phyloP scores from a whole-genome alignment of 306 rosid species.

The Trifolium fragiferum region DNA sequence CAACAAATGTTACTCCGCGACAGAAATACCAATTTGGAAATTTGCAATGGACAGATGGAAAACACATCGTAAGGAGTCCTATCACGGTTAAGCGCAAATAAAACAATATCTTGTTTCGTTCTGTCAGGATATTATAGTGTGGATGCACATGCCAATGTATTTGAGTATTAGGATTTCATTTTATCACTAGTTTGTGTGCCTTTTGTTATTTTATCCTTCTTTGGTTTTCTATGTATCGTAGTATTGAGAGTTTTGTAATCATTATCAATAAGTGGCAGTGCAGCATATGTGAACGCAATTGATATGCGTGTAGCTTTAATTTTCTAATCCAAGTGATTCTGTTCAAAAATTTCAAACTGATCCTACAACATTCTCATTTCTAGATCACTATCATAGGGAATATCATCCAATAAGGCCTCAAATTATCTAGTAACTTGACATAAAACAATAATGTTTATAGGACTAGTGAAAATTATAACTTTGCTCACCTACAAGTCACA shows the following conservation, averaged over 20 bases:
- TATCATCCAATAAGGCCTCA: too few species aligned
- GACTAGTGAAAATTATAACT: too few species aligned
- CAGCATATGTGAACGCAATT: too few species aligned
- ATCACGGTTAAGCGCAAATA: slow-evolving; percentile 39
- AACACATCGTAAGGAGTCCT: slow-evolving; percentile 57
- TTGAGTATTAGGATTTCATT: slow-evolving; percentile 6
- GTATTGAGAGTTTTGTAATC: slow-evolving; percentile 2
- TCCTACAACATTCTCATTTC: too few species aligned
- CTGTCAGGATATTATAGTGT: background rate
- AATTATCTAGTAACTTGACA: too few species aligned
- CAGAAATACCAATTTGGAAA: slow-evolving; percentile 8
- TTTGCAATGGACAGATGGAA: slow-evolving; percentile 53
- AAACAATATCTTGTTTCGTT: background rate
- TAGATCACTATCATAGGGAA: too few species aligned
- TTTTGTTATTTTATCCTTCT: background rate
- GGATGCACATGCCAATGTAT: background rate
- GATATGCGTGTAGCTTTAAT: too few species aligned
- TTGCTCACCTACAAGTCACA: too few species aligned
- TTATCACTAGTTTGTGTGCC: background rate
- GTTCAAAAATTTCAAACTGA: too few species aligned
- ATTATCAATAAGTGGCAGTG: background rate
- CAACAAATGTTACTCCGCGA: slow-evolving; percentile 3
- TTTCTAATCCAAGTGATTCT: too few species aligned
- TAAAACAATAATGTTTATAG: too few species aligned
- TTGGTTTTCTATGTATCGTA: background rate